Base-by-base conservation (phyloP, 2,329 filamentous ascomycete genomes). In the Colletotrichum somersetense region DNA sequence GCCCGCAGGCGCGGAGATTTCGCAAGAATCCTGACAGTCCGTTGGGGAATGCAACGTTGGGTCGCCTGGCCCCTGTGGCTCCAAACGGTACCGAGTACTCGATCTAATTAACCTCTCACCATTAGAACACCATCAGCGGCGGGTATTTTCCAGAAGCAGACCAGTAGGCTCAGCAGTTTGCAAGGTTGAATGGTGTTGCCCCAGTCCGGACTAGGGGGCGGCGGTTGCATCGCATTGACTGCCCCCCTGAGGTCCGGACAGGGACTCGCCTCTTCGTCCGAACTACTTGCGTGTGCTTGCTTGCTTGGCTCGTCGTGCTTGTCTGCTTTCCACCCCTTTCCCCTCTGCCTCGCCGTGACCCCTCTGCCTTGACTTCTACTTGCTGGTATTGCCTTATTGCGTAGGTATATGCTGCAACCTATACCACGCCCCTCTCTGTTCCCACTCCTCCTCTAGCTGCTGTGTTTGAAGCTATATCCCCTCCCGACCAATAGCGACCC, bases 381-480 rank as follows among this genome's bases (percentile, higher is more conserved):
- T 62, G 59, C 46, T 62, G 59, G 40, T 30, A 48, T 40, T 40
- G 38, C 57, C 26, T 62, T n/a, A 33, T 26, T 57, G 58, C 16
- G 52, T 20, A 35, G 33, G 14, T 42, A 42, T 20, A 20, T 6
- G 1, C 44, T 46, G 44, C 44, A 46, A n/a, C 7, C 55, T 57
- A 30, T 61, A 62, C 62, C 66, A 64, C 58, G 20, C 70, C 40
- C 23, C 33, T 10, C 44, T n/a, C 44, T 18, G 4, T 18, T 42
- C 42, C 42, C 42, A 18, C 42, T 58, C 69, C 65, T 48, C 64
- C 53, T 61, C 38, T 53, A 66, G 7, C 38, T 6, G 67, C 67
- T 62, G 38, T 67, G 71, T 73, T 73, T 73, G 71, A 73, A 71
- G 71, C 71, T 71, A 62, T 67, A 70, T 66, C 57, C 62, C 56